Percentiles rank a stretch among this genome's conserved stretches.
These are phyloP conservation scores for Cystobasidiaceae sp. DNA, from an alignment of 1,284 basidiomycete genomes.

Conservation along the genomic window DNA sequence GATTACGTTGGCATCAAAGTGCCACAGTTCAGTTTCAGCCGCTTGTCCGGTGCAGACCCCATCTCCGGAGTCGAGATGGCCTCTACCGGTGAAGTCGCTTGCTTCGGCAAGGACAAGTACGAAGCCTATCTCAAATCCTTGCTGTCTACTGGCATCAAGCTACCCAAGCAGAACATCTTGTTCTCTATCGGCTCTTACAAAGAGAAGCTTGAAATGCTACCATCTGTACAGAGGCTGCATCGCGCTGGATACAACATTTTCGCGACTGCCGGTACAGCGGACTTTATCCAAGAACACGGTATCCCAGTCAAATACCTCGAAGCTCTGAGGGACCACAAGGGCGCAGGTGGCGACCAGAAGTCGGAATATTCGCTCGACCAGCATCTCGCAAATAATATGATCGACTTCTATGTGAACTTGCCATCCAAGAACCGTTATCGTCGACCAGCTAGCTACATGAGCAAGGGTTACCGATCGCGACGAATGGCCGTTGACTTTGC, in stretches of 20 bases:
- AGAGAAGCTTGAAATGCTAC: conserved; percentile 95
- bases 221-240: conserved; percentile 93
- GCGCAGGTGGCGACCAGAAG: conserved; percentile 65
- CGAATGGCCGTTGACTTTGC: conserved; percentile 99
- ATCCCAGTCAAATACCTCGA: conserved; percentile 71
- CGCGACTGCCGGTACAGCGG: conserved; percentile 91
- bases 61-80: conserved; percentile 99
- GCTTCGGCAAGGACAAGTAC: conserved; percentile 95
- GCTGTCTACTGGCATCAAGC: conserved; percentile 89
- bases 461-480: conserved; percentile 93
- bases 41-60: conserved; percentile 91
- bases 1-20: conserved; percentile 99
- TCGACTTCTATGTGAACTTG: conserved; percentile 98
- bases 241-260: conserved; percentile 94
- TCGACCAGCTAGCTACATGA: conserved; percentile 92
- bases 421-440: conserved; percentile 98
- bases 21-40: conserved; percentile 95
- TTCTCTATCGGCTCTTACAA: conserved; percentile 93
- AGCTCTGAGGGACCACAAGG: conserved; percentile 68
- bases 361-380: conserved; percentile 92
- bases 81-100: conserved; percentile 98
- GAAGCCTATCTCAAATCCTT: conserved; percentile 97
- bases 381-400: conserved; percentile 90
- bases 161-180: conserved; percentile 91
- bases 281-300: conserved; percentile 81